phyloP scores from a whole-genome alignment of 2,329 filamentous ascomycete genomes.

The Cladorrhinum sp. region DNA sequence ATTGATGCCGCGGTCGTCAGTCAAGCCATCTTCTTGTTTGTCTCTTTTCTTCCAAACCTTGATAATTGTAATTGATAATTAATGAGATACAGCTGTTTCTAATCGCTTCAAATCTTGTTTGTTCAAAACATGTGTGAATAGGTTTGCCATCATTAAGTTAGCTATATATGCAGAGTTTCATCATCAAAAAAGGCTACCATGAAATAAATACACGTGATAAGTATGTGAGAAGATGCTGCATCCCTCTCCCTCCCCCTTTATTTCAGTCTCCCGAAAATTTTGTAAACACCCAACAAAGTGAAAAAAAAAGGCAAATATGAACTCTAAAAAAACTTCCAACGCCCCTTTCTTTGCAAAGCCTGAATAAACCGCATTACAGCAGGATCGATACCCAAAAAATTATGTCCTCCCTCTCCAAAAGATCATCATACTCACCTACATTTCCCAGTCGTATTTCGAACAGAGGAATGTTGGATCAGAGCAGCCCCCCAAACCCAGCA shows the following conservation, averaged over 20 bases:
- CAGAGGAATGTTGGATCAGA: constrained; percentile 19
- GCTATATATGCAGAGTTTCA: constrained; percentile 17
- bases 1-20: no score
- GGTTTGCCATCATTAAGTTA: constrained; percentile 20
- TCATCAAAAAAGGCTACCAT: constrained; percentile 1
- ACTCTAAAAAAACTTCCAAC: background rate
- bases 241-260: background rate
- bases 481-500: constrained; percentile 40
- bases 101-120: no score
- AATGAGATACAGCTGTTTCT: no score
- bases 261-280: background rate
- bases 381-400: background rate
- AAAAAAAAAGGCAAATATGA: background rate
- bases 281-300: background rate
- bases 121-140: constrained; percentile 7
- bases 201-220: constrained; percentile 6
- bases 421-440: background rate
- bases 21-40: no score
- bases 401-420: background rate
- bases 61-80: no score
- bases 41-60: no score
- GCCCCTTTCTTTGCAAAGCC: background rate
- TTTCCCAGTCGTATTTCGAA: background rate
- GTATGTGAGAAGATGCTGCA: background rate
- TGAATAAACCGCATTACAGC: background rate